Base-by-base conservation (phyloP, 371 early-diverging fungal genomes). In the Conidiobolus incongruus region DNA sequence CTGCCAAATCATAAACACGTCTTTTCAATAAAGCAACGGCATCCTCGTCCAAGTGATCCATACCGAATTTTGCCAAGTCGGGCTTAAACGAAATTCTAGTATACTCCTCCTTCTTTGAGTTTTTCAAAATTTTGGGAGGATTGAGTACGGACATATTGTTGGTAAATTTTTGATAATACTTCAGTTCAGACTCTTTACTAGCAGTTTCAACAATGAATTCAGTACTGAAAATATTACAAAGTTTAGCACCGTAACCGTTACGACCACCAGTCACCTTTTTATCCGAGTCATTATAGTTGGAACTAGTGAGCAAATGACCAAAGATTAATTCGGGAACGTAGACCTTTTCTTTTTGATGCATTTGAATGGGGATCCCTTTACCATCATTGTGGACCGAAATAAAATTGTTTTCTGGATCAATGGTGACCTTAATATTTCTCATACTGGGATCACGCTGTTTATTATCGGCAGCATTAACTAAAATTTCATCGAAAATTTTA, bases 241-340 rank as follows among this genome's bases (percentile, higher is more conserved):
- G 74, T 58, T 99, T 99, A 30, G 99, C 99, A 44, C 99, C 99
- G 57, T 91, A 99, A 36, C 99, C 99, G 60, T 99, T 99, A 37
- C 99, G 69, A 23, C 99, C 99, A 54, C 99, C 99, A 5, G 93
- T 90, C 16, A 93, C 81, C 57, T 99, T 99, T 59, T 97, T 89
- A 56, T 99, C 89, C 20, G 73, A 61, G 58, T 99, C 99, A 58
- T 99, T 78, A 59, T 99, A 99, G 68, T 99, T 99, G 44, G 92
- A 90, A 16, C 92, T 90, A 0, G 99, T 99, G 37, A 99, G 62
- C 17, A 99, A 64, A 53, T 99, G 97, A 0, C 99, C 99, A 69
- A 99, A 99, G 43, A 99, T 99, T 40, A 99, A 70, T 53, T 99
- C 99, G 2, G 99, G 99, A 0, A 99, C 96, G 53, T 94, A 98